Percentiles rank a stretch among this genome's conserved stretches.
phyloP scores from a whole-genome alignment of 1,139 yeast genomes.

The Pneumocystis carinii region DNA sequence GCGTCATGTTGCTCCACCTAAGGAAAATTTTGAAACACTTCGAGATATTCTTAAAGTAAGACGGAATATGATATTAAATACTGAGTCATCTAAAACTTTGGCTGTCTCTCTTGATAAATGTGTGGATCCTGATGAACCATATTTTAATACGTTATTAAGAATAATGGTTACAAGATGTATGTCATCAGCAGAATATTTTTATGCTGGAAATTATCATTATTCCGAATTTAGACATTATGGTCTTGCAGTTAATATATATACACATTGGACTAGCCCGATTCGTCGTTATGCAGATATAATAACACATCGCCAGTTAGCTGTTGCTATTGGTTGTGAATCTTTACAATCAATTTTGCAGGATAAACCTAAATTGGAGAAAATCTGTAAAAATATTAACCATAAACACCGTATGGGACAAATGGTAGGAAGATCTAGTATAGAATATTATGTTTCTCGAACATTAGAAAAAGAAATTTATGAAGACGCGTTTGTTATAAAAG shows the following conservation, averaged over 20 bases:
- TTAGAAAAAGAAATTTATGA: conserved; percentile 66
- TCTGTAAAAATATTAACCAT: conserved; percentile 77
- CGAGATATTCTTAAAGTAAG: conserved; percentile 82
- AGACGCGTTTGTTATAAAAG: conserved; percentile 84
- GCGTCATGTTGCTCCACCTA: conserved; percentile 92
- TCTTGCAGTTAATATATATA: conserved; percentile 89
- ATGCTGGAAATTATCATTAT: conserved; percentile 81
- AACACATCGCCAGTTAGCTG: conserved; percentile 93
- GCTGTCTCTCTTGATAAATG: conserved; percentile 91
- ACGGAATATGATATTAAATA: conserved; percentile 54
- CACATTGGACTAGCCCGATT: conserved; percentile 97
- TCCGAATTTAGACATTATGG: conserved; percentile 97
- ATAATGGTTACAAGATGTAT: conserved; percentile 97
- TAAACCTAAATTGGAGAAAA: conserved; percentile 74
- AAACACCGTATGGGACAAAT: conserved; percentile 97
- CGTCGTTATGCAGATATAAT: conserved; percentile 96
- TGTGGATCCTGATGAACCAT: conserved; percentile 66
- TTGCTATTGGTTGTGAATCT: conserved; percentile 86
- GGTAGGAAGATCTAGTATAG: conserved; percentile 96
- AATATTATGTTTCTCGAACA: conserved; percentile 94
- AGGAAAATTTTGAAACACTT: conserved; percentile 74
- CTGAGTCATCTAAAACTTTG: conserved; percentile 76
- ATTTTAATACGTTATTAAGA: conserved; percentile 83
- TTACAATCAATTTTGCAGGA: conserved; percentile 74
- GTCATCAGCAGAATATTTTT: conserved; percentile 98